Evolutionary conservation across 2,329 filamentous ascomycete genomes (phyloP).

Genomic region (Diplodia mutila): DNA sequence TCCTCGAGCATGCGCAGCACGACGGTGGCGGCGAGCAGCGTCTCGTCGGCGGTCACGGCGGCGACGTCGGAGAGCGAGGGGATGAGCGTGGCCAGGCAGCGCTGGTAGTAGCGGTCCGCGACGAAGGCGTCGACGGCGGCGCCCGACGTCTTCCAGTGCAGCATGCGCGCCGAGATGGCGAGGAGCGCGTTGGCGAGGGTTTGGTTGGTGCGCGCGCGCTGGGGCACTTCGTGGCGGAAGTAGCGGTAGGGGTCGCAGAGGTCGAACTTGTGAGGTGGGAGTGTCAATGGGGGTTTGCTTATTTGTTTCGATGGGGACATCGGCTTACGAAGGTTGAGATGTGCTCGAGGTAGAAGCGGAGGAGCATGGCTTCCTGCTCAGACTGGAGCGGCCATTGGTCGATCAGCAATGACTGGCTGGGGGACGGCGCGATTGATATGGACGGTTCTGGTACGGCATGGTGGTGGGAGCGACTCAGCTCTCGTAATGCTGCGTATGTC

Average conservation of each 20-base stretch:
- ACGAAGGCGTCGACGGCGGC: conserved; percentile 42
- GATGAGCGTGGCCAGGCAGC: conserved; percentile 46
- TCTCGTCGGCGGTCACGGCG: conserved; percentile 43
- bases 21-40: conserved; percentile 46
- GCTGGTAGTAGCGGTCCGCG: conserved; percentile 48
- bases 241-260: conserved; percentile 41
- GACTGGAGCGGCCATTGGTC: conserved; percentile 42
- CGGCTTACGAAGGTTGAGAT: conserved; percentile 41
- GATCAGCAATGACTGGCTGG: conserved; percentile 37
- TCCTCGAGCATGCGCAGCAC: conserved; percentile 48
- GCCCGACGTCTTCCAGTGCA: conserved; percentile 44
- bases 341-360: conserved; percentile 43
- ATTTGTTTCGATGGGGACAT: too few relatives aligned
- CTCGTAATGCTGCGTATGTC: conserved; percentile 30
- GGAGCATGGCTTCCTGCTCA: conserved; percentile 43
- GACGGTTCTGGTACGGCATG: conserved; percentile 1
- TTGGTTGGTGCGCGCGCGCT: conserved; percentile 42
- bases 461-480: conserved; percentile 27
- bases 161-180: conserved; percentile 47
- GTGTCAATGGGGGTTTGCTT: too few relatives aligned
- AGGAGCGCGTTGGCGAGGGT: conserved; percentile 49
- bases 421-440: neutral
- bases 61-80: conserved; percentile 45
- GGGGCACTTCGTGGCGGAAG: conserved; percentile 41
- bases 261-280: conserved; percentile 35